phyloP scores from a whole-genome alignment of 2,329 filamentous ascomycete species.

The Amauroascus niger region DNA sequence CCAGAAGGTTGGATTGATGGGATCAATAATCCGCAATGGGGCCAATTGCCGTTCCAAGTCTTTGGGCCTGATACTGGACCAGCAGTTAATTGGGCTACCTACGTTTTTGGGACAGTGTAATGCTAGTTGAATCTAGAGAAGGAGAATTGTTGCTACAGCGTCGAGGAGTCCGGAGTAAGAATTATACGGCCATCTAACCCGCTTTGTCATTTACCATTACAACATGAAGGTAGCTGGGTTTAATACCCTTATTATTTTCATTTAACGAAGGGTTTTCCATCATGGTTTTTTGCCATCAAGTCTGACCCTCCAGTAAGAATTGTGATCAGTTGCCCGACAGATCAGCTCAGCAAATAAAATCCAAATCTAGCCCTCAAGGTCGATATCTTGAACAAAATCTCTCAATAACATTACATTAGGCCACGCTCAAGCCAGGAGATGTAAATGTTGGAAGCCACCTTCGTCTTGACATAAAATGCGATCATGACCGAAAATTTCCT shows the following conservation, averaged over 20 bases:
- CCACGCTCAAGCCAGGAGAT: too few relatives aligned
- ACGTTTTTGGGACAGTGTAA: conserved; percentile 37
- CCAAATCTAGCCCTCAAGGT: neutral
- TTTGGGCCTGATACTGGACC: conserved; percentile 34
- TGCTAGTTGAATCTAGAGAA: neutral
- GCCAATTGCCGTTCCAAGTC: conserved; percentile 43
- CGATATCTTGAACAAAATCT: too few relatives aligned
- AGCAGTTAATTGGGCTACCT: conserved; percentile 37
- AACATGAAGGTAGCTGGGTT: neutral
- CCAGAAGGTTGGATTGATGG: conserved; percentile 89
- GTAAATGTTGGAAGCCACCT: neutral
- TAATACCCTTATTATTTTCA: neutral
- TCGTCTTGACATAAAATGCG: neutral
- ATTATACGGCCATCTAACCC: neutral
- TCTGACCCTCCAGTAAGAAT: neutral
- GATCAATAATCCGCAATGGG: conserved; percentile 88
- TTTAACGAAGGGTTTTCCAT: neutral
- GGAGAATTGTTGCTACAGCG: neutral
- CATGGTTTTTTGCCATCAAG: neutral
- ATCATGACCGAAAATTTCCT: neutral
- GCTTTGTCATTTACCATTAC: neutral
- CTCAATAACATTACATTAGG: too few relatives aligned
- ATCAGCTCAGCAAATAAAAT: neutral
- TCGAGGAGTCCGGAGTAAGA: neutral
- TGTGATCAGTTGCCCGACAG: neutral